Evolutionary conservation across 345 rosid species (phyloP), one percentile per base, ranked within the genome.

Genomic region (Melaleuca quinquenervia): DNA sequence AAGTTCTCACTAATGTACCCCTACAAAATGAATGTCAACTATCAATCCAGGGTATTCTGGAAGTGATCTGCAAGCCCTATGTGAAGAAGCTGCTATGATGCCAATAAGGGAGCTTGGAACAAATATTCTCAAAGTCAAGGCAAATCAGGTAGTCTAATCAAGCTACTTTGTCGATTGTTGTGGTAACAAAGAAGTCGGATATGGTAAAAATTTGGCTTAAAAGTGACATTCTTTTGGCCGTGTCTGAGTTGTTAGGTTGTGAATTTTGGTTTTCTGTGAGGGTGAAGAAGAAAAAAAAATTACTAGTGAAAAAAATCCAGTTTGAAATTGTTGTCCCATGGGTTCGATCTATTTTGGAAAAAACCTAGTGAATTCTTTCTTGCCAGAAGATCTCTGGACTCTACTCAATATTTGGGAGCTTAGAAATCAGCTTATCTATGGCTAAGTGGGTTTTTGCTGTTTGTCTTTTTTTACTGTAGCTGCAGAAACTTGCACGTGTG

Each of bases 61-160:
- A 88, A 97, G 99, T 54, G 99, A 97, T 91, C 91, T 97, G 53
- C 98, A 95, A 94, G 99, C 99, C 84, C 84, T 97, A 89, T 97
- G 99, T 88, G 99, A 97, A 92, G 99, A 97, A 94, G 99, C 99
- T 83, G 99, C 99, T 75, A 95, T 97, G 99, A 95, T 97, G 98
- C 99, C 99, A 56, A 95, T 97, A 86, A 89, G 99, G 91, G 99
- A 97, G 91, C 96, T 97, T n/a, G 99, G 99, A 83, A 84, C 96
- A 29, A 87, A 93, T 88, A 92, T 97, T 87, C 97, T 97, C 41
- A 95, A 93, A 10, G 90, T 95, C 85, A 91, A 93, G 91, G 98
- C 95, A 62, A 96, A 96, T 88, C 96, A 97, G 94, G 99, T 96
- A 90, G 82, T 78, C 78, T 70, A 70, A 70, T 70, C 80, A 18